Base-by-base conservation (phyloP, 805 yeast genomes). In the Ogataea neopini region DNA sequence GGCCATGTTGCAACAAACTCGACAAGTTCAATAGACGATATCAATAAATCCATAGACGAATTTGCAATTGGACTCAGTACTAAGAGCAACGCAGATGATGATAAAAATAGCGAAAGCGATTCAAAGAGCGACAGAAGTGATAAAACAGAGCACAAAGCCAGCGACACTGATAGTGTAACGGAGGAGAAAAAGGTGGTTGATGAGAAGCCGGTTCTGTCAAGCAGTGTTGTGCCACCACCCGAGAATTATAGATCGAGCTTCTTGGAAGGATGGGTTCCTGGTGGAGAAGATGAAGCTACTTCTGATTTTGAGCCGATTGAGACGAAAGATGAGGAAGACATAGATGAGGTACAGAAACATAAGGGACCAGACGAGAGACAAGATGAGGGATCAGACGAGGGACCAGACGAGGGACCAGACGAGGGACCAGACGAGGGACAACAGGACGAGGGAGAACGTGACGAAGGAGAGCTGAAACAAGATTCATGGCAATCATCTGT, bases 31-130 rank as follows among this genome's bases (percentile, higher is more conserved):
- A 44, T 54, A 10, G 54, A 51, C 14, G 55, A 54, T 25, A 45
- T 54, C 17, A 40, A 51, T 13, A 49, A 48, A 20, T 52, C 54
- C 15, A 37, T 54, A 6, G 58, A 54, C 35, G 49, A 47, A 29
- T 49, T 51, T 51, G 55, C 58, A 7, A 48, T 9, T n/a, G 48
- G 40, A 14, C 39, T 50, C 13, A 18, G 34, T 9, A 17, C 37
- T 34, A 6, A 9, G n/a, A 17, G 20, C 11, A 18, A 19, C 11
- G 23, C 20, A 32, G 20, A 32, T 7, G 9, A 19, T n/a, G 10
- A 19, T 3, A 34, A 19, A 17, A 10, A 6, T 34, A 20, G 19
- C 9, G 3, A 17, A 9, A 34, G 23, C 15, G 37, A 34, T 18
- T 19, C 37, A 11, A 3, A 17, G 37, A 19, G 23, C 11, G 23